These are phyloP conservation scores for Effrenium voratum DNA, from an alignment of 73 alveolate species.

Conservation along the genomic window DNA sequence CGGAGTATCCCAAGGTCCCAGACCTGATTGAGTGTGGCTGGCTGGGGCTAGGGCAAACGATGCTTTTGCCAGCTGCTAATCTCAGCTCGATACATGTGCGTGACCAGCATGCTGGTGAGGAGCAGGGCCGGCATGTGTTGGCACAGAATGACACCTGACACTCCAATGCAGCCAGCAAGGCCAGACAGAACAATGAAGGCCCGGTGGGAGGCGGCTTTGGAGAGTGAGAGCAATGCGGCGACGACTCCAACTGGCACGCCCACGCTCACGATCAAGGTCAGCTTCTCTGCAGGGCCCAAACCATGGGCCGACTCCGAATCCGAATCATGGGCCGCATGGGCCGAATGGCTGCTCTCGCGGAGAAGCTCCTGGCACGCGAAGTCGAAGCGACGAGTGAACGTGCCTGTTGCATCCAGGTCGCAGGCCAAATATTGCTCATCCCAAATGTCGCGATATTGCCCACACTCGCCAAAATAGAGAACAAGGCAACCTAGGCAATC, in stretches of 20 bases:
- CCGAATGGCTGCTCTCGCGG: slow-evolving; percentile 19
- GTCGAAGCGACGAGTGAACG: not conserved
- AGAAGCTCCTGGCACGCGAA: not conserved
- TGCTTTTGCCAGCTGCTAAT: not conserved
- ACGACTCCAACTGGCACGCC: slow-evolving; percentile 64
- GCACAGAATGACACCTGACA: not conserved
- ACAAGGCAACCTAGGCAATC: slow-evolving; percentile 27
- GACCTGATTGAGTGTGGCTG: not conserved
- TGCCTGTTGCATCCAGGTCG: not conserved
- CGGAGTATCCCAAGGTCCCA: slow-evolving; percentile 73
- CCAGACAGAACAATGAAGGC: slow-evolving; percentile 22
- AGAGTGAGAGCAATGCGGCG: slow-evolving; percentile 49
- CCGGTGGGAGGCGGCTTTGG: slow-evolving; percentile 57
- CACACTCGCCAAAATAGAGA: slow-evolving; percentile 61
- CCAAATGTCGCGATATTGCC: slow-evolving; percentile 75
- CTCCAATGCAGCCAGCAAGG: slow-evolving; percentile 12
- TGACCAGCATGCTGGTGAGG: slow-evolving; percentile 50
- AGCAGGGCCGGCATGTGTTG: not conserved
- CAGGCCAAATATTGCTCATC: slow-evolving; percentile 89
- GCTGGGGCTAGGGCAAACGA: not conserved
- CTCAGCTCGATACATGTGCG: slow-evolving; percentile 43
- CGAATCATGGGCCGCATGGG: not conserved
- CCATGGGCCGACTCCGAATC: not conserved
- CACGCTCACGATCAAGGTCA: slow-evolving; percentile 25
- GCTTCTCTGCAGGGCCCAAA: slow-evolving; percentile 51